These are phyloP conservation scores for Paracoccidioides lutzii DNA, from an alignment of 2,329 filamentous ascomycete species.

Conservation along the genomic window DNA sequence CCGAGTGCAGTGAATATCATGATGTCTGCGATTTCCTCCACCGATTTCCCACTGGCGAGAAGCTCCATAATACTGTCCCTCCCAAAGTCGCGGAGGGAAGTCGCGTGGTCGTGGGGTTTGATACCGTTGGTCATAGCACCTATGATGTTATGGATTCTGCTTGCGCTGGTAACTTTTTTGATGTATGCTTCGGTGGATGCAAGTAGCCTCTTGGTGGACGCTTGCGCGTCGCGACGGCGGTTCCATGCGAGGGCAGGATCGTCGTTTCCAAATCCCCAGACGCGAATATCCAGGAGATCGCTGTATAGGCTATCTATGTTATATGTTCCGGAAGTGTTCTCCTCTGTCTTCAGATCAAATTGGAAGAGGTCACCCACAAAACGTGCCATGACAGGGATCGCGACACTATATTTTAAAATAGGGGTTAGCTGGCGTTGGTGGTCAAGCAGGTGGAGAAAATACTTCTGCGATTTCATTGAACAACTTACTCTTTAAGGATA, in stretches of 20 bases:
- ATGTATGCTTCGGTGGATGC: constrained; percentile 29
- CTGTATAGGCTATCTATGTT: constrained; percentile 42
- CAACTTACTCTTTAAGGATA: constrained; percentile 9
- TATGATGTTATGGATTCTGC: constrained; percentile 20
- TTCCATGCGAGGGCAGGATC: constrained; percentile 36
- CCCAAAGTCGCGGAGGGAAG: constrained; percentile 30
- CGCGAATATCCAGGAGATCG: constrained; percentile 31
- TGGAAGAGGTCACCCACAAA: constrained; percentile 16
- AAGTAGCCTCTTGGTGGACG: constrained; percentile 25
- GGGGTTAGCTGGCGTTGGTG: background rate
- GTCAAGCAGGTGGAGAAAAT: too few relatives aligned
- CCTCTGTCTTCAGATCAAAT: constrained; percentile 12
- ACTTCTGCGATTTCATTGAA: background rate
- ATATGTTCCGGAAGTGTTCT: constrained; percentile 23
- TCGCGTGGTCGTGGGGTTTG: constrained; percentile 19
- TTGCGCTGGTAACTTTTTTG: constrained; percentile 20
- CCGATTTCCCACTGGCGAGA: constrained; percentile 13
- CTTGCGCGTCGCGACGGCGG: constrained; percentile 32
- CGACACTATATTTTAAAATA: constrained; percentile 5
- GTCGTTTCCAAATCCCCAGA: constrained; percentile 36
- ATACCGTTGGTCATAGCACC: constrained; percentile 18
- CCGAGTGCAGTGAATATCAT: constrained; percentile 24
- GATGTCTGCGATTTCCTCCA: constrained; percentile 11
- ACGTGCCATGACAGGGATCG: constrained; percentile 14
- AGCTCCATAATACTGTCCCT: constrained; percentile 29